Base-by-base conservation (phyloP, 306 rosid species). In the Canavalia ensiformis region DNA sequence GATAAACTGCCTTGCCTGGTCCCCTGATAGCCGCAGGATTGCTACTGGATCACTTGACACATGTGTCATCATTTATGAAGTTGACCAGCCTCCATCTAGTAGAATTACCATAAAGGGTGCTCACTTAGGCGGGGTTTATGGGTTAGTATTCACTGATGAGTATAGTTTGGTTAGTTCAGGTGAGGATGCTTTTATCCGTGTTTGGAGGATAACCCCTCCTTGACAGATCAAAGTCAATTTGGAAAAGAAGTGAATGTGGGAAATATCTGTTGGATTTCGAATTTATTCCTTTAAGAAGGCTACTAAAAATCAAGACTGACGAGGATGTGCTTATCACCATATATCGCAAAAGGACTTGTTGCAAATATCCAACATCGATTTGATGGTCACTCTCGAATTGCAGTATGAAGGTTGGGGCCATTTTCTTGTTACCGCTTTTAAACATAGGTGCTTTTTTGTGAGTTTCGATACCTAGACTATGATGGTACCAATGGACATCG, bases 131-230 rank as follows among this genome's bases (percentile, higher is more conserved):
- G 99, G 99, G 41, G 99, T 93, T 41, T 95, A 95, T 79, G 99
- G 98, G 6, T 76, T 95, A 83, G 93, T 84, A 75, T 95, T 95
- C 91, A 90, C 92, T 7, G 97, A 95, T 72, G 93, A 91, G 37
- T 80, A 82, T 76, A 88, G 82, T 73, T 86, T 95, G 85, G 91
- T 86, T 63, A 95, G 98, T 92, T 95, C 99, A 12, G 99, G 99
- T 0, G 99, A 95, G 90, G 99, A 95, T 86, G 99, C 98, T 28
- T 95, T 92, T 85, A 92, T 95, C 64, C 99, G 98, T 68, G 92
- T 91, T 75, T 95, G 99, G 99, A 91, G 44, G 84, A 76, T 91
- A 77, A 85, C 88, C 72, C 89, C 94, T 11, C 90, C 87, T 60
- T 95, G 88, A 90, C 7, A 37, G 57, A 78, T 64, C 75, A 66